These are phyloP conservation scores for Emiliania huxleyi DNA, from an alignment of 78 protist species.

Conservation along the genomic window DNA sequence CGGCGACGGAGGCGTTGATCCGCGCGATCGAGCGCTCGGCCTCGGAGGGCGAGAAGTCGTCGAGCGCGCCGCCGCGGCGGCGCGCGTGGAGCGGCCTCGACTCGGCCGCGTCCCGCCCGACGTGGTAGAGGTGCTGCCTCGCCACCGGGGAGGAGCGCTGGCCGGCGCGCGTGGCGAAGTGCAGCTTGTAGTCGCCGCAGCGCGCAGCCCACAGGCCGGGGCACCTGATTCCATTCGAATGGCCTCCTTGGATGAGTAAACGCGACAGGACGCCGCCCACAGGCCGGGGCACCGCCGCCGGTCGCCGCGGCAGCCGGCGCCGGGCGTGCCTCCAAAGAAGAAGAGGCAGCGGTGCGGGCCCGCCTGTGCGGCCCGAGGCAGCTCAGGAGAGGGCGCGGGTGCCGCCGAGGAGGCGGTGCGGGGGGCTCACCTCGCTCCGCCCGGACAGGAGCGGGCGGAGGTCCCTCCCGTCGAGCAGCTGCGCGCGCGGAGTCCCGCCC, in stretches of 20 bases:
- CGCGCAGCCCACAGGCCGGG: neutral
- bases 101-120: too few relatives aligned
- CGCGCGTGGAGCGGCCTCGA: too few relatives aligned
- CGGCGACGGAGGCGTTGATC: too few relatives aligned
- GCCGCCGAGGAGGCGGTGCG: neutral
- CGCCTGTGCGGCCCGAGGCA: neutral
- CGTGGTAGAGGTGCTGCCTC: too few relatives aligned
- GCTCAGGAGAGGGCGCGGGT: neutral
- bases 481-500: neutral
- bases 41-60: too few relatives aligned
- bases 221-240: too few relatives aligned
- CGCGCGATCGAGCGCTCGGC: too few relatives aligned
- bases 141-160: too few relatives aligned
- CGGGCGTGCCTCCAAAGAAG: neutral
- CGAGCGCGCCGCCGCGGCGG: too few relatives aligned
- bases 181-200: neutral
- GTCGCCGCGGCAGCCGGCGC: neutral
- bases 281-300: neutral
- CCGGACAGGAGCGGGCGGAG: too few relatives aligned
- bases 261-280: neutral
- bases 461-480: neutral
- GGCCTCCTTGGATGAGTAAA: too few relatives aligned
- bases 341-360: neutral
- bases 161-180: neutral
- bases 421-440: too few relatives aligned